phyloP scores from a whole-genome alignment of 2,329 filamentous ascomycete species.

The Neofusicoccum laricinum region DNA sequence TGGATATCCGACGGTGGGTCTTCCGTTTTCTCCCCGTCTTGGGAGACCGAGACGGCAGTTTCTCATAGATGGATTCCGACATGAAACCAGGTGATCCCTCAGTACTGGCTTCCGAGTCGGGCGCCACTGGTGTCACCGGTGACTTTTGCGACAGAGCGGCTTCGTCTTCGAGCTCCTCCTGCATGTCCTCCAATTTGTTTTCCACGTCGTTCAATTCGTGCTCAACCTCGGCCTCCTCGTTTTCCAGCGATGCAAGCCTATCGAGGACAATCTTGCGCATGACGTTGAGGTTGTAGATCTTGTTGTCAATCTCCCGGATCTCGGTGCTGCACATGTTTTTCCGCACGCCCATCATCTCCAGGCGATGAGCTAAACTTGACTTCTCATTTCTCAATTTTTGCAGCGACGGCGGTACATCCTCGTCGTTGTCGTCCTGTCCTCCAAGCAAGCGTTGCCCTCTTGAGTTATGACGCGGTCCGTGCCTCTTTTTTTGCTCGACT shows the following conservation, averaged over 20 bases:
- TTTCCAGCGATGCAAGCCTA: constrained; percentile 78
- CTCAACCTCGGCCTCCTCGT: constrained; percentile 86
- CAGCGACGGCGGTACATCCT: constrained; percentile 63
- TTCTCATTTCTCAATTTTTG: constrained; percentile 77
- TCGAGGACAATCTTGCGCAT: constrained; percentile 94
- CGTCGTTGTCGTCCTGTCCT: constrained; percentile 58
- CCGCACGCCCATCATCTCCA: constrained; percentile 86
- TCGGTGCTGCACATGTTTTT: constrained; percentile 98
- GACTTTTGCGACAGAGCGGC: constrained; percentile 44
- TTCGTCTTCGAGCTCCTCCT: constrained; percentile 56
- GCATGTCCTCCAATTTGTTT: constrained; percentile 61
- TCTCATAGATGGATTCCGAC: constrained; percentile 97
- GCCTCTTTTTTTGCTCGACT: constrained; percentile 64
- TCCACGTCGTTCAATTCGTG: constrained; percentile 69
- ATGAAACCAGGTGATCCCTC: constrained; percentile 68
- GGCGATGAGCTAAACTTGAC: constrained; percentile 72
- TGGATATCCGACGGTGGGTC: constrained; percentile 67
- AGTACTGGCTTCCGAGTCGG: constrained; percentile 46
- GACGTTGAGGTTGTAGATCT: constrained; percentile 86
- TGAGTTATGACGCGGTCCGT: constrained; percentile 62
- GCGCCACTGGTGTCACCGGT: constrained; percentile 38
- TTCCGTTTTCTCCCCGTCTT: constrained; percentile 53
- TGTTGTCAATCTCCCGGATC: constrained; percentile 94
- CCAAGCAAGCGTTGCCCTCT: constrained; percentile 72
- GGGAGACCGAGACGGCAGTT: constrained; percentile 63